These are phyloP conservation scores for Rubus idaeus DNA, from an alignment of 306 rosid species.

Conservation along the genomic window DNA sequence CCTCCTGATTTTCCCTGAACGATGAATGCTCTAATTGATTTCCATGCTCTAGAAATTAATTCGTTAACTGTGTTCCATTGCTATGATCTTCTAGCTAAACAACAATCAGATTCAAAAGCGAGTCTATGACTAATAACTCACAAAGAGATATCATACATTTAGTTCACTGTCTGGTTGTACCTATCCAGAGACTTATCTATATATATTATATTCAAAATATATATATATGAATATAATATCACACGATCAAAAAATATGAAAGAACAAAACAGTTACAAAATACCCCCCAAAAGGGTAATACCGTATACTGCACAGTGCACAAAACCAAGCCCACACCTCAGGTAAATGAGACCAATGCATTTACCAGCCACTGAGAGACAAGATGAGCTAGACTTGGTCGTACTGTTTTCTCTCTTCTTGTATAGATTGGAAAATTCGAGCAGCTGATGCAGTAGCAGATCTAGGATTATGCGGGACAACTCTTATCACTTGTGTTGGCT, in stretches of 20 bases:
- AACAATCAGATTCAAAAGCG: background rate
- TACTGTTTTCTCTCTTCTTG: conserved; percentile 83
- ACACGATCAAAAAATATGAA: background rate
- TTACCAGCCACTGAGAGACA: background rate
- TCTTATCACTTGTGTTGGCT: conserved; percentile 61
- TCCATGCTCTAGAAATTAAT: conserved; percentile 6
- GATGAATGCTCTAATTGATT: background rate
- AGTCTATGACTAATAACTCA: background rate
- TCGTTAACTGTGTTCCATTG: too few species aligned
- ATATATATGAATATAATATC: conserved; percentile 7
- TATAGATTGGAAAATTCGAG: conserved; percentile 86
- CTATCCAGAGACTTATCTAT: conserved; percentile 12
- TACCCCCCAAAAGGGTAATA: background rate
- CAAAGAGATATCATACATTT: conserved; percentile 14
- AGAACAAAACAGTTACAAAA: background rate
- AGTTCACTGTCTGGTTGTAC: conserved; percentile 17
- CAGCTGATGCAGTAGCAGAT: conserved; percentile 87
- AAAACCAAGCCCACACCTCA: too few species aligned
- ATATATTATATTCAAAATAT: too few species aligned
- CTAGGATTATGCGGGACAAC: conserved; percentile 89
- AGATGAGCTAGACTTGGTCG: conserved; percentile 27
- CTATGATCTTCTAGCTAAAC: background rate
- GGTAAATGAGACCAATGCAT: background rate
- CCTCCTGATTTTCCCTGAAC: conserved; percentile 44
- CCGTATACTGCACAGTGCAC: too few species aligned